Base-by-base conservation (phyloP, 495 filamentous ascomycete genomes). In the Talaromyces ruber region DNA sequence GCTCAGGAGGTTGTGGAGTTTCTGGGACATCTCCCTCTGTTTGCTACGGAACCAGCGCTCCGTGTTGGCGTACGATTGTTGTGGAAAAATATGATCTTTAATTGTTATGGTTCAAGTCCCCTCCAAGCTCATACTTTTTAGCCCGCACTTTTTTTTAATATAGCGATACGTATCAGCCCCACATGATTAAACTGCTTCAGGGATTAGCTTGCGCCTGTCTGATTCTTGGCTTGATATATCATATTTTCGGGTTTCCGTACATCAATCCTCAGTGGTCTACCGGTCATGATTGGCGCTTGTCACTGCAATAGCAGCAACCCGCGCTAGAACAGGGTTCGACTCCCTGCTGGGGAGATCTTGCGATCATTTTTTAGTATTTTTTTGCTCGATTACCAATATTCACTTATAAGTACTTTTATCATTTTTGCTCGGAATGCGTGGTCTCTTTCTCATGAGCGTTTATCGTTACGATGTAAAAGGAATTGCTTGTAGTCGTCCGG, bases 1-100 rank as follows among this genome's bases (percentile, higher is more conserved):
- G 50, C 59, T 59, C 9, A 78, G 63, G 9, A 71, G 59, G 18
- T 64, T 51, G 12, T 70, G 43, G n/a, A 80, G 67, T 67, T 73
- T 70, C 62, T 68, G 64, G 0, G 77, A 71, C 77, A 79, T 80
- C 67, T 64, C 74, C 22, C 0, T 37, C 34, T 32, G 12, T 7
- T 32, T 9, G 30, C 12, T 9, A 9, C 30, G 6, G 30, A 32
- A 9, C 5, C 30, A 5, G 21, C 3, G n/a, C 12, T 22, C 16
- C 1, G 22, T 51, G 47, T 21, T 12, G 47, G 1, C 22, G 12
- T 51, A 18, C 22, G 9, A 8, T 24, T 0, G 1, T 51, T 12
- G n/a, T n/a, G 18, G 22, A 51, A 9, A 22, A 22, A 1, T 51
- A 37, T 4, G 34, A 39, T 39, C 34, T 11, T 14, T 16, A 39